Base-by-base conservation (phyloP, 2,329 filamentous ascomycete genomes). In the Pestalotiopsis sp. region DNA sequence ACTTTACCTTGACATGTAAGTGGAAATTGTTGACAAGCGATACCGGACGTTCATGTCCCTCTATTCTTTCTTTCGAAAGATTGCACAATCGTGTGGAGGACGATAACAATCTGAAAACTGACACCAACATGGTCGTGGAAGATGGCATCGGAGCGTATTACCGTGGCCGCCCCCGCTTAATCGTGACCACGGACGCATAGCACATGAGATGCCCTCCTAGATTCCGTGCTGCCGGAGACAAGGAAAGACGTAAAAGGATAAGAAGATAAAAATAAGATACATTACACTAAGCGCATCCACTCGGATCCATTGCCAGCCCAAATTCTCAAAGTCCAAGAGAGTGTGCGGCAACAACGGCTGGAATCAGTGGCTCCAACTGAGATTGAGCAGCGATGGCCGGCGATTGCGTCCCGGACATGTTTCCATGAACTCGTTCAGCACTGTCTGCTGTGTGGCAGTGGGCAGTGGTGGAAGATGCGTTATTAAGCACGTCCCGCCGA, bases 401-500 rank as follows among this genome's bases (percentile, higher is more conserved):
- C 17, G 45, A 52, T 52, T 52, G 45, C 45, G 17, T 52, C 45
- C 7, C 11, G 45, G 17, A 52, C 4, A n/a, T 52, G 17, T 52
- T 52, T 52, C 17, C 45, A 52, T 52, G 14, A 52, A 36, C 31
- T 36, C 31, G 31, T 36, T 36, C 31, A 36, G 31, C 31, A 36
- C 31, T 36, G 31, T 36, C 45, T 52, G 14, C 6, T 52, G 17
- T 5, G 41, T 49, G 13, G 17, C 20, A 9, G 7, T 52, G 17
- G 17, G 23, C 45, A 9, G 17, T n/a, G 20, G 17, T 20, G 17
- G 6, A 52, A 52, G 20, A 36, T 9, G 27, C 27, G 59, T 62
- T 65, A 31, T 49, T 65, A 52, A 65, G 62, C 62, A 65, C 38
- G 31, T 62, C n/a, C 25, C 36, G 38, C 27, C 23, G 31, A 36